Percentiles rank a stretch among this genome's conserved stretches.
phyloP scores from a whole-genome alignment of 805 yeast species.

The Metschnikowia matae region DNA sequence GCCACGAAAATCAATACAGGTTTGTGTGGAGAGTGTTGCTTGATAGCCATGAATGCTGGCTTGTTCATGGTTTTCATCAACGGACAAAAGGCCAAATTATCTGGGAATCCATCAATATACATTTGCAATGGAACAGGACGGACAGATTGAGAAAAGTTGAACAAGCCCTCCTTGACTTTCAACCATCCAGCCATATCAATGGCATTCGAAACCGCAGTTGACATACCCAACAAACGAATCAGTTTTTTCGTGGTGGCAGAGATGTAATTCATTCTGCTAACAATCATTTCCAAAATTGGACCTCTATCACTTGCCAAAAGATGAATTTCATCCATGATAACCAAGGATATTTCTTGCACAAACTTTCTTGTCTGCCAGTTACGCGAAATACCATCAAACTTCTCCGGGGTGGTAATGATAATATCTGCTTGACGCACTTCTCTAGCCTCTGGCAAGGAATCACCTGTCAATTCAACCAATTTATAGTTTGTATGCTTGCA shows the following conservation, averaged over 20 bases:
- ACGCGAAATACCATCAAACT: conserved; percentile 84
- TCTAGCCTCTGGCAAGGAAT: conserved; percentile 66
- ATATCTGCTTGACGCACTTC: conserved; percentile 69
- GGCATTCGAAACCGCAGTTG: conserved; percentile 84
- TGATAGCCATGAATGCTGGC: conserved; percentile 89
- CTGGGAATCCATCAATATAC: conserved; percentile 86
- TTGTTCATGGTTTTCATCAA: conserved; percentile 85
- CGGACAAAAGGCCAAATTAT: conserved; percentile 74
- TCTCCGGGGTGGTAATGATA: conserved; percentile 80
- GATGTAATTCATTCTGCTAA: conserved; percentile 77
- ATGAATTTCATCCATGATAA: conserved; percentile 85
- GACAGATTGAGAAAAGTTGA: conserved; percentile 77
- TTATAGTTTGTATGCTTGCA: conserved; percentile 43
- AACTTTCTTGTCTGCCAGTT: conserved; percentile 78
- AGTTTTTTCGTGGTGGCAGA: conserved; percentile 57
- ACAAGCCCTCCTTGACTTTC: conserved; percentile 67
- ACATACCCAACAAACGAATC: conserved; percentile 68
- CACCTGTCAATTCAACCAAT: conserved; percentile 80
- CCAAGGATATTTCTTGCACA: conserved; percentile 69
- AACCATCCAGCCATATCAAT: conserved; percentile 85
- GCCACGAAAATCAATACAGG: conserved; percentile 86
- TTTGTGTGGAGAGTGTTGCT: conserved; percentile 81
- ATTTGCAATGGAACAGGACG: conserved; percentile 83
- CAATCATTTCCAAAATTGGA: conserved; percentile 83
- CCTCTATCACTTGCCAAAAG: conserved; percentile 82